These are phyloP conservation scores for Rugosomyces carneus DNA, from an alignment of 1,284 basidiomycete genomes.

Conservation along the genomic window DNA sequence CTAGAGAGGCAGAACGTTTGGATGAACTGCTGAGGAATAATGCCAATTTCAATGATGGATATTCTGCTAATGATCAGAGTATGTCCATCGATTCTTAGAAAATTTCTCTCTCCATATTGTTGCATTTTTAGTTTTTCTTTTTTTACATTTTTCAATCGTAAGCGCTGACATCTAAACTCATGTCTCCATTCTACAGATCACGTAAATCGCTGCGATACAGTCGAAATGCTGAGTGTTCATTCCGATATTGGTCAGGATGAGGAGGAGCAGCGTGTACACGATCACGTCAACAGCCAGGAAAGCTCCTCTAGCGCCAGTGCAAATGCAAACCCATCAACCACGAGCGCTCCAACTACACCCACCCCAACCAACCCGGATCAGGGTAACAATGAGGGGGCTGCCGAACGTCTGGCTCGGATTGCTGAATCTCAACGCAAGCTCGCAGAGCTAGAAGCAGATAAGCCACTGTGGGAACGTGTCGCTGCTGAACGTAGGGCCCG, in stretches of 20 bases:
- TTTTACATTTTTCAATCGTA: neutral
- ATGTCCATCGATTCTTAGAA: neutral
- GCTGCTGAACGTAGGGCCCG: conserved; percentile 39
- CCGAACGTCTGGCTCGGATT: conserved; percentile 38
- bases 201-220: conserved; percentile 1
- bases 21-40: conserved; percentile 32
- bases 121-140: neutral
- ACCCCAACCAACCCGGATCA: neutral
- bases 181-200: neutral
- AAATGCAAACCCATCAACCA: too few relatives aligned
- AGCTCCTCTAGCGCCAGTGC: too few relatives aligned
- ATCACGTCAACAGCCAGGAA: too few relatives aligned
- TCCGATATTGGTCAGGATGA: conserved; percentile 9
- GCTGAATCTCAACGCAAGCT: conserved; percentile 63
- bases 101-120: neutral
- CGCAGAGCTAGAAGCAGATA: conserved; percentile 60
- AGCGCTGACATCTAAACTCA: too few relatives aligned
- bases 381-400: conserved; percentile 27
- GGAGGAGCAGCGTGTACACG: too few relatives aligned
- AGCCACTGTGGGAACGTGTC: conserved; percentile 53
- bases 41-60: neutral
- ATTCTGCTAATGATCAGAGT: too few relatives aligned
- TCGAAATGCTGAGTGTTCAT: conserved; percentile 14
- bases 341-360: too few relatives aligned
- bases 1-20: conserved; percentile 32